Evolutionary conservation across 768 basidiomycete genomes (phyloP), one percentile per base, ranked within the genome.

Genomic region (Vishniacozyma victoriae): DNA sequence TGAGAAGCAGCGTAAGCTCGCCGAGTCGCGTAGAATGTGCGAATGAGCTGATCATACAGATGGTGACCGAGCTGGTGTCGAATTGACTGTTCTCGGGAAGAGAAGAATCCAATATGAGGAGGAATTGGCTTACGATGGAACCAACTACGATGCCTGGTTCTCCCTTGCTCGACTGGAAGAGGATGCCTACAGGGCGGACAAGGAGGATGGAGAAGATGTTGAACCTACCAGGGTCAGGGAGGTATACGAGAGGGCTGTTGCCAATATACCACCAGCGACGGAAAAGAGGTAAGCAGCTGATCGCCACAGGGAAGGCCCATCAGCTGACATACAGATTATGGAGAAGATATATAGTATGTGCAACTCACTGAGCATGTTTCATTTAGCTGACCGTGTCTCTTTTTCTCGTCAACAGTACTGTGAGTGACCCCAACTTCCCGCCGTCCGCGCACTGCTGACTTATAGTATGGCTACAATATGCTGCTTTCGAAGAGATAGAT

Each of bases 31-130:
- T 18, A 33, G 4, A 23, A 41, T 35, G 29, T 15, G 4, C 18
- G 35, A 15, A 16, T 5, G 18, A 9, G 43, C 36, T 48, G 53
- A 54, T n/a, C 35, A 5, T 38, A 15, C 41, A 69, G 67, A 91
- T 59, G 95, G 95, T 12, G 84, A 86, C 7, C 82, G 88, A 5
- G 78, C 81, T 3, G 84, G 88, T 0, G 81, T 99, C 20, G 93
- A 96, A 70, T 80, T 82, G 33, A 99, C 95, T 5, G 93, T 99
- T 0, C 79, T 96, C 0, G 92, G 92, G 25, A 99, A 96, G 71
- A 83, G 95, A n/a, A 80, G 95, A 31, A 96, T 99, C 48, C 91
- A 97, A 62, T 97, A 99, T 64, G 95, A 99, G 68, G 95, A 99
- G 55, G 95, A 99, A 72, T 74, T 97, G 2, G 70, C 82, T 9